A percentile compares a stretch with the other conserved stretches of the same genome.
Conservation (phyloP, 257 asterid species). For the Haberlea rhodopensis region DNA sequence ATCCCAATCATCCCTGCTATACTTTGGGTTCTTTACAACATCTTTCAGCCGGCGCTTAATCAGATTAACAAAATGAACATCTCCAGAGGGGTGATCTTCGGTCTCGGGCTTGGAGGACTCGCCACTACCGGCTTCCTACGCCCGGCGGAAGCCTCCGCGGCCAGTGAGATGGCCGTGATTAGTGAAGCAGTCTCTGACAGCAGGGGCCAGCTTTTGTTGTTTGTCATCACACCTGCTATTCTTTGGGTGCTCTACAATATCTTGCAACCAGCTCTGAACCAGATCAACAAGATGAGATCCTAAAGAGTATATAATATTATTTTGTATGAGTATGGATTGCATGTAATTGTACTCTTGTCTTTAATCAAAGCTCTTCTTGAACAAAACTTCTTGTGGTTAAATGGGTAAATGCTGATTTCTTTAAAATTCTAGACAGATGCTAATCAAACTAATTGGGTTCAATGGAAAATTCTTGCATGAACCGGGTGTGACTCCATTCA, state of each 20-base stretch:
- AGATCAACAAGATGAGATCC: constrained; percentile 56
- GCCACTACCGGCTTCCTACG: constrained; percentile 28
- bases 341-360: constrained; percentile 19
- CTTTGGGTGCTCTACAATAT: constrained; percentile 53
- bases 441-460: too few species aligned
- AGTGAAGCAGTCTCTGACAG: constrained; percentile 40
- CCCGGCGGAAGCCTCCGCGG: constrained; percentile 39
- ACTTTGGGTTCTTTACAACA: constrained; percentile 56
- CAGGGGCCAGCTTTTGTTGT: constrained; percentile 45
- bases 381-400: too few species aligned
- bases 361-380: background rate
- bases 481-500: too few species aligned
- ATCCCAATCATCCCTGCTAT: constrained; percentile 46
- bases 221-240: constrained; percentile 47
- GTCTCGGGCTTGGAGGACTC: constrained; percentile 44
- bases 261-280: constrained; percentile 55
- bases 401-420: too few species aligned
- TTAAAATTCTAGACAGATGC: too few species aligned
- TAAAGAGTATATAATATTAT: constrained; percentile 3
- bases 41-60: constrained; percentile 51
- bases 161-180: constrained; percentile 32
- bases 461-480: too few species aligned
- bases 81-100: constrained; percentile 35
- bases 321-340: constrained; percentile 22
- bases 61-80: constrained; percentile 48